Evolutionary conservation across 129 eudicot genomes (phyloP).

Genomic region (Flaveria ramosissima): DNA sequence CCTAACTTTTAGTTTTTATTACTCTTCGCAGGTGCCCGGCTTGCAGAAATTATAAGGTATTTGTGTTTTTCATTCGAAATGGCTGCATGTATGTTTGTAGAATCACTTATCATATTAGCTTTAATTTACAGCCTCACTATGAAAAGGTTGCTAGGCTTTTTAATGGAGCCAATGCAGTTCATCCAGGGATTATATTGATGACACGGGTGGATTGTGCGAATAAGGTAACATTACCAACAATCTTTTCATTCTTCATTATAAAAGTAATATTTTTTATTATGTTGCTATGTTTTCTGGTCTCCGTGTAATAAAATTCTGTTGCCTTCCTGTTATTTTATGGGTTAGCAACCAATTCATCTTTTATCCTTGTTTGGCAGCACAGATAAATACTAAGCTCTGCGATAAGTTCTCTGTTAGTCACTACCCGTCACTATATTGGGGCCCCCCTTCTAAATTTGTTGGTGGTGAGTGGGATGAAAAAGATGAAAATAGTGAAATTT

Average conservation of each 20-base stretch:
- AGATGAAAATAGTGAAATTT: slow-evolving; percentile 57
- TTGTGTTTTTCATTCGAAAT: slow-evolving; percentile 1
- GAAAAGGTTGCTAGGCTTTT: slow-evolving; percentile 93
- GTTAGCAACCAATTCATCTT: slow-evolving; percentile 42
- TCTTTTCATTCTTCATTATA: slow-evolving; percentile 10
- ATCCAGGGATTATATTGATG: slow-evolving; percentile 85
- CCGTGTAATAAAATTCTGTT: background rate
- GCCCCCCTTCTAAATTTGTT: slow-evolving; percentile 68
- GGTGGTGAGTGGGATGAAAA: slow-evolving; percentile 59
- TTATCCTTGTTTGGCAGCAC: slow-evolving; percentile 83
- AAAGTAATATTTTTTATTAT: background rate
- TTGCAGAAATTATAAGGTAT: slow-evolving; percentile 97
- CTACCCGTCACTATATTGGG: slow-evolving; percentile 85
- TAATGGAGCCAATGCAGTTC: slow-evolving; percentile 79
- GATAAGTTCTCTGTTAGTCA: slow-evolving; percentile 75
- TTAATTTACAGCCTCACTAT: slow-evolving; percentile 72
- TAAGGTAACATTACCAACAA: slow-evolving; percentile 53
- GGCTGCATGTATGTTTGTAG: background rate
- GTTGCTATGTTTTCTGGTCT: background rate
- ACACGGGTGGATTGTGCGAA: slow-evolving; percentile 83
- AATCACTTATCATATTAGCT: background rate
- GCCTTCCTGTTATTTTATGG: slow-evolving; percentile 3
- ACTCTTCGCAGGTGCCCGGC: slow-evolving; percentile 90
- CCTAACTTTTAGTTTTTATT: slow-evolving; percentile 21
- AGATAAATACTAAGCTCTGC: slow-evolving; percentile 80